Evolutionary conservation across 371 early-diverging fungal species (phyloP).

Genomic region (Dichotomocladium elegans): DNA sequence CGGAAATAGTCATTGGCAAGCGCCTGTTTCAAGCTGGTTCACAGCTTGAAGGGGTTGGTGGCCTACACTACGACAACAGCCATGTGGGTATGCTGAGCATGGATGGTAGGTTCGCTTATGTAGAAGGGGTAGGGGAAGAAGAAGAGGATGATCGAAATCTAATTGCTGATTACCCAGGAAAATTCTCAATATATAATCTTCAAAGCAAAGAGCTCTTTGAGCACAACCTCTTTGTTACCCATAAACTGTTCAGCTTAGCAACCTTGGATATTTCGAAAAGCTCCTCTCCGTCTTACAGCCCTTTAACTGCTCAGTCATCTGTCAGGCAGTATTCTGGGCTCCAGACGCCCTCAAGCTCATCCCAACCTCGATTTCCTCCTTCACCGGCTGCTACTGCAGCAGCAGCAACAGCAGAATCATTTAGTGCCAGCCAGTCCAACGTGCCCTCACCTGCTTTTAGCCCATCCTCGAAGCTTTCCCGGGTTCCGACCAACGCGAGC

Average conservation of each 20-base stretch:
- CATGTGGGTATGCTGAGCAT: conserved; percentile 59
- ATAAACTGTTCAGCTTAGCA: conserved; percentile 59
- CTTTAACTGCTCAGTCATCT: conserved; percentile 1
- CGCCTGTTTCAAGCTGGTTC: conserved; percentile 10
- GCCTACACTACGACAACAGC: conserved; percentile 26
- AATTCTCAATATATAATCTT: conserved; percentile 52
- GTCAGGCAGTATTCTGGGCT: background rate
- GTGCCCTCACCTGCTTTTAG: conserved; percentile 14
- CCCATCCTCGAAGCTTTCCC: conserved; percentile 10
- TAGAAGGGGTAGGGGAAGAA: background rate
- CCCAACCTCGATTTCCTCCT: conserved; percentile 18
- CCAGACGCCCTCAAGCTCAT: conserved; percentile 9
- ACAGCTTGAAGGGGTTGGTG: conserved; percentile 14
- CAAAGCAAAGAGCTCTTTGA: conserved; percentile 39
- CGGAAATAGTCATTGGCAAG: conserved; percentile 56
- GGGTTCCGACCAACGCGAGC: conserved; percentile 4
- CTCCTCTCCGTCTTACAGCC: background rate
- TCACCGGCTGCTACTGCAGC: conserved; percentile 11
- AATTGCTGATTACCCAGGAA: conserved; percentile 23
- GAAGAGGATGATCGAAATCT: too few species aligned
- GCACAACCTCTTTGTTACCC: conserved; percentile 53
- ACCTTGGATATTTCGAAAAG: conserved; percentile 40
- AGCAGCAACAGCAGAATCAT: background rate
- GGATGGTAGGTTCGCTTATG: conserved; percentile 45
- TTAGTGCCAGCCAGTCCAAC: conserved; percentile 7